These are phyloP conservation scores for Magnolia kwangsiensis DNA, from an alignment of 164 flowering plant genomes.

Conservation along the genomic window DNA sequence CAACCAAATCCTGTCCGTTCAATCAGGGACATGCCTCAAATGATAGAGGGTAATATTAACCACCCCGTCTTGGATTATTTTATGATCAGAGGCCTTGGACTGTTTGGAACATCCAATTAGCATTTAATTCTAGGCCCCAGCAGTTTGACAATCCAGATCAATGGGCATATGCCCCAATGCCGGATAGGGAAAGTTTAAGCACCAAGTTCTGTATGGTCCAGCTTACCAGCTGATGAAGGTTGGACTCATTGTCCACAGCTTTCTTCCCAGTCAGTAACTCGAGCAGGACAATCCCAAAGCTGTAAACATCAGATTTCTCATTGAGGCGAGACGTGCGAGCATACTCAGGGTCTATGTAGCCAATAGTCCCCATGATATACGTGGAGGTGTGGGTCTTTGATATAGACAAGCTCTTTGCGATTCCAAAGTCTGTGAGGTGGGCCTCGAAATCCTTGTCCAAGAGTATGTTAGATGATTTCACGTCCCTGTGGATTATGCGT, in stretches of 20 bases:
- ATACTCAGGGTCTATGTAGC: constrained; percentile 97
- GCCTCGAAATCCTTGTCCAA: constrained; percentile 87
- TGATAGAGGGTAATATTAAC: no score
- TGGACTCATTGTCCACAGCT: constrained; percentile 90
- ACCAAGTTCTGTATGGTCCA: neutral
- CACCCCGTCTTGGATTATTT: no score
- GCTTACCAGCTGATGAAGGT: constrained; percentile 87
- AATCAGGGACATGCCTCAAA: no score
- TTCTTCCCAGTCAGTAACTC: constrained; percentile 91
- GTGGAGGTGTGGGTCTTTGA: constrained; percentile 86
- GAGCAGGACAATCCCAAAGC: constrained; percentile 87
- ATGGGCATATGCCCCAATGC: neutral
- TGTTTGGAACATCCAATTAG: no score
- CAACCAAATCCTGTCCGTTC: no score
- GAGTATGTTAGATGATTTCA: constrained; percentile 90
- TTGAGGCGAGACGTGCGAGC: constrained; percentile 95
- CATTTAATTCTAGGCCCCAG: neutral
- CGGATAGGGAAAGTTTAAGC: neutral
- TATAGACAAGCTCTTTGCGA: constrained; percentile 75
- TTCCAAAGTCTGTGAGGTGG: constrained; percentile 96
- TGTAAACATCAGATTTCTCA: constrained; percentile 96
- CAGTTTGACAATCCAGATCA: neutral
- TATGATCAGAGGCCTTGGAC: no score
- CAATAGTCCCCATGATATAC: constrained; percentile 92
- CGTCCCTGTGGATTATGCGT: constrained; percentile 90